Evolutionary conservation across 768 basidiomycete species (phyloP).

Genomic region (Crepidotus variabilis): DNA sequence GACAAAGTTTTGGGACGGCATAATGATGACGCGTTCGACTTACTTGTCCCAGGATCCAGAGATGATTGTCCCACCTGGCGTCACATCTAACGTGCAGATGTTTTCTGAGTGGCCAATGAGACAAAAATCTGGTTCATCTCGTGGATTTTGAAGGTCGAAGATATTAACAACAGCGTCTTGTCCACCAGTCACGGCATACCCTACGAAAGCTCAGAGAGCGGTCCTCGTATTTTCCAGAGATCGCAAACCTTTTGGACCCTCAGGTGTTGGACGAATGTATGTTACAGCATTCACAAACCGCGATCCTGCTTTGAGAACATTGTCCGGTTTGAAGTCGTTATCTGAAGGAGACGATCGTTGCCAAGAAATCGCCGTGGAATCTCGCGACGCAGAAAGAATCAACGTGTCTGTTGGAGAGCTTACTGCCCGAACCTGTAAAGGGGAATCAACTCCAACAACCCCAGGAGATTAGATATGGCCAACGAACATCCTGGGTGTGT

Average conservation of each 20-base stretch:
- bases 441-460: slow-evolving; percentile 10
- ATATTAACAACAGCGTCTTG: slow-evolving; percentile 88
- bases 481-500: slow-evolving; percentile 28
- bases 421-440: slow-evolving; percentile 75
- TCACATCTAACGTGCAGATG: slow-evolving; percentile 79
- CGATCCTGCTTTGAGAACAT: slow-evolving; percentile 59
- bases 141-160: slow-evolving; percentile 56
- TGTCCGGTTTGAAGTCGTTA: slow-evolving; percentile 49
- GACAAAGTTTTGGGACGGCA: neutral
- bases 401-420: slow-evolving; percentile 71
- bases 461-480: neutral
- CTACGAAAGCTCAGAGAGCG: slow-evolving; percentile 37
- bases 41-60: slow-evolving; percentile 98
- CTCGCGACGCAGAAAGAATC: slow-evolving; percentile 88
- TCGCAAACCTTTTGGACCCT: slow-evolving; percentile 63
- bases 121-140: slow-evolving; percentile 74
- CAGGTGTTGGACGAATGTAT: slow-evolving; percentile 65
- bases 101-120: slow-evolving; percentile 90
- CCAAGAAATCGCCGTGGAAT: slow-evolving; percentile 90
- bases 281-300: slow-evolving; percentile 81
- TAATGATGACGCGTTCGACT: slow-evolving; percentile 19
- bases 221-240: slow-evolving; percentile 5
- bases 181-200: slow-evolving; percentile 82
- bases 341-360: slow-evolving; percentile 40
- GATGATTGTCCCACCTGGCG: slow-evolving; percentile 69